These are phyloP conservation scores for Solanum microdontum DNA, from an alignment of 257 asterid species.

Conservation along the genomic window DNA sequence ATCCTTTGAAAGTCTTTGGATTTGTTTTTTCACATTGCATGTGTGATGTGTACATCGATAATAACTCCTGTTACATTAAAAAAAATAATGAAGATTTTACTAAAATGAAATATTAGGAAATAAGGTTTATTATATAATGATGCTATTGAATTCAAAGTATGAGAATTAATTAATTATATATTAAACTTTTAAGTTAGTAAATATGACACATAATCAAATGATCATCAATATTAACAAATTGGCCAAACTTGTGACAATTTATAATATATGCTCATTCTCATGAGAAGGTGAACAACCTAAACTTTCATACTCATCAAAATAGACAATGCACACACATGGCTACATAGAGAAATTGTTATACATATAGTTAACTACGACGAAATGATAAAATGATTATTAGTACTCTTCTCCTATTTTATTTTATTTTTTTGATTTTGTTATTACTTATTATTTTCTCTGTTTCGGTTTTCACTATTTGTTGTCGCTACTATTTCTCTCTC, in stretches of 20 bases:
- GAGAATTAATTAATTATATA: neutral
- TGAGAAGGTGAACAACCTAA: constrained; percentile 1
- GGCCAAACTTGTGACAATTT: neutral
- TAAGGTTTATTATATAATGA: neutral
- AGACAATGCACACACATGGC: neutral
- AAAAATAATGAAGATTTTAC: neutral
- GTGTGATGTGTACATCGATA: constrained; percentile 96
- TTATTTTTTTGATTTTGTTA: neutral
- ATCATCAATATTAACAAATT: neutral
- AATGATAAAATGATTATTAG: neutral
- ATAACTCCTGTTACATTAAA: constrained; percentile 53
- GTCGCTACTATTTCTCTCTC: no score
- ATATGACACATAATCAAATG: neutral
- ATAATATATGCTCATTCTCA: neutral
- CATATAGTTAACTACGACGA: neutral
- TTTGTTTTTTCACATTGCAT: constrained; percentile 94
- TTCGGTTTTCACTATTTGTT: neutral
- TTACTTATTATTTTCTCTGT: neutral
- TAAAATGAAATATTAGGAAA: neutral
- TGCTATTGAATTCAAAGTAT: neutral
- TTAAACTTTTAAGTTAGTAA: neutral
- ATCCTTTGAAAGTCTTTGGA: constrained; percentile 80
- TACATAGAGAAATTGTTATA: neutral
- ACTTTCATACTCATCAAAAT: neutral
- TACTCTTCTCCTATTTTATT: no score